These are phyloP conservation scores for Orbilia blumenaviensis DNA, from an alignment of 2,329 filamentous ascomycete genomes.

Conservation along the genomic window DNA sequence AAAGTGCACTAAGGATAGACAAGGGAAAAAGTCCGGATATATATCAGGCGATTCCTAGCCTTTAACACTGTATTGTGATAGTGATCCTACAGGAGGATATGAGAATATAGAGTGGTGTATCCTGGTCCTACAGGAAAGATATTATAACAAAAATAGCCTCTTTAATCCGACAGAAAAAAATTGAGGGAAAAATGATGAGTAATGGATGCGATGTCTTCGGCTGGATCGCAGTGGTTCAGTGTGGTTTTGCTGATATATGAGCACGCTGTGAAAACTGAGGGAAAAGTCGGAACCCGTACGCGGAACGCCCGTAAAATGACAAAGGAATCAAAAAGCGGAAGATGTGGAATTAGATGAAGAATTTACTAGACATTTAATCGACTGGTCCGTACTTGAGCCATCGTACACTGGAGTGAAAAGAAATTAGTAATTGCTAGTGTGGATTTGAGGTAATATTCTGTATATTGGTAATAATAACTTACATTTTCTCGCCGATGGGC, in stretches of 20 bases:
- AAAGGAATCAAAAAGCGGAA: conserved; percentile 10
- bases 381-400: conserved; percentile 50
- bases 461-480: conserved; percentile 16
- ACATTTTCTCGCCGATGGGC: conserved; percentile 50
- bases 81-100: conserved; percentile 9
- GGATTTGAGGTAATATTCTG: not conserved
- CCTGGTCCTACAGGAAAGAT: not conserved
- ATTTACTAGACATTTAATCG: conserved; percentile 11
- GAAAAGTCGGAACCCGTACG: conserved; percentile 22
- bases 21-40: not conserved
- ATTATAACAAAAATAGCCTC: conserved; percentile 16
- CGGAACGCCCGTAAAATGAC: conserved; percentile 26
- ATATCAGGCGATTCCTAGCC: conserved; percentile 2
- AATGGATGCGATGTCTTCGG: conserved; percentile 8
- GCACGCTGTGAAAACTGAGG: conserved; percentile 5
- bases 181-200: not conserved
- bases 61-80: not conserved
- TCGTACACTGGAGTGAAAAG: conserved; percentile 21
- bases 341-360: not conserved
- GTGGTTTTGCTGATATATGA: conserved; percentile 9
- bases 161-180: not conserved
- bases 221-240: conserved; percentile 9
- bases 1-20: conserved; percentile 6
- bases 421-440: not conserved
- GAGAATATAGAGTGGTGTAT: conserved; percentile 3